Percentiles rank a stretch among this genome's conserved stretches.
phyloP scores from a whole-genome alignment of 1,284 basidiomycete genomes.

The Meira nashicola region DNA sequence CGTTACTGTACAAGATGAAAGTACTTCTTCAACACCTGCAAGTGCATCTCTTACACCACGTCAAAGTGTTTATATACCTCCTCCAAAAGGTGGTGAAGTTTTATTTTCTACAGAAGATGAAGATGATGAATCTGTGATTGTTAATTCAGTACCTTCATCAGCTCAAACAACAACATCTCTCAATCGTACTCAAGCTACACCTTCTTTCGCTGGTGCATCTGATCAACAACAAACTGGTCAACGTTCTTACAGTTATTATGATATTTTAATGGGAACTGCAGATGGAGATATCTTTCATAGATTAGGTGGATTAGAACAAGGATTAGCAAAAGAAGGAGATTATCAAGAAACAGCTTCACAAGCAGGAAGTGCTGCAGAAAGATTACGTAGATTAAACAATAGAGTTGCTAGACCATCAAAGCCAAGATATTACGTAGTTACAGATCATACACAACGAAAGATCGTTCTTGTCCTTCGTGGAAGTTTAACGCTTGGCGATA shows the following conservation, averaged over 20 bases:
- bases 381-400: conserved; percentile 14
- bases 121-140: not conserved
- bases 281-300: conserved; percentile 44
- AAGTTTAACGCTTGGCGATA: conserved; percentile 44
- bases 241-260: conserved; percentile 30
- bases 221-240: no score
- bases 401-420: conserved; percentile 21
- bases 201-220: not conserved
- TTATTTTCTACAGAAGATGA: not conserved
- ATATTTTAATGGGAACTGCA: conserved; percentile 36
- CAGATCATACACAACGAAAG: conserved; percentile 34
- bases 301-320: conserved; percentile 28
- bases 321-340: conserved; percentile 22
- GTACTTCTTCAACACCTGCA: not conserved
- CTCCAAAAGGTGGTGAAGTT: not conserved
- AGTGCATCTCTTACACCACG: not conserved
- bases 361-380: not conserved
- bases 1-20: not conserved
- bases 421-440: conserved; percentile 45
- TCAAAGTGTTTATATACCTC: not conserved
- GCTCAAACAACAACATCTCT: not conserved
- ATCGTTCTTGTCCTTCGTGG: conserved; percentile 45
- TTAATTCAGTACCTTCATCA: not conserved
- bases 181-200: not conserved
- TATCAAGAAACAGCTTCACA: conserved; percentile 24